phyloP scores from a whole-genome alignment of 2,329 filamentous ascomycete species.

The Botryotinia narcissicola region DNA sequence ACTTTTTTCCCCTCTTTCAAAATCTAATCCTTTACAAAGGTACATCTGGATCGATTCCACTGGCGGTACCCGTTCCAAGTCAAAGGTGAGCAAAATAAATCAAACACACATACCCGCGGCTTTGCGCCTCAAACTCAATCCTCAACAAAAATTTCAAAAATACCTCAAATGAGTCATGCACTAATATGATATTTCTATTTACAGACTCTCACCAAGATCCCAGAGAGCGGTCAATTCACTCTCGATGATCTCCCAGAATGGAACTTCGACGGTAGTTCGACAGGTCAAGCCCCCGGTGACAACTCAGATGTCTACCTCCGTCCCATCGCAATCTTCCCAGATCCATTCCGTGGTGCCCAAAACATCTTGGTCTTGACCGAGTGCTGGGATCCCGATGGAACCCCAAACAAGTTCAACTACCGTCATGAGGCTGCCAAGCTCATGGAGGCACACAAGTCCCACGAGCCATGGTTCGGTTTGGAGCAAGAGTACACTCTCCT shows the following conservation, averaged over 20 bases:
- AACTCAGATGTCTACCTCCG: constrained; percentile 98
- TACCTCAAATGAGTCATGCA: constrained; percentile 23
- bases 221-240: constrained; percentile 42
- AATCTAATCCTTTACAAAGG: constrained; percentile 26
- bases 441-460: constrained; percentile 80
- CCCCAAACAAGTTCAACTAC: constrained; percentile 98
- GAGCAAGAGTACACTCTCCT: constrained; percentile 98
- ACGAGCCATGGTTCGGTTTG: constrained; percentile 95
- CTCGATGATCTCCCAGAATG: constrained; percentile 70
- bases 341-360: constrained; percentile 84
- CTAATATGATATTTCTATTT: constrained; percentile 19
- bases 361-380: constrained; percentile 94
- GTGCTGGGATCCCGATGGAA: constrained; percentile 91
- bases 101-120: neutral
- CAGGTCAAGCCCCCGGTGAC: constrained; percentile 85
- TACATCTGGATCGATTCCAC: constrained; percentile 92
- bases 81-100: constrained; percentile 68
- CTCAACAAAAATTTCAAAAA: neutral
- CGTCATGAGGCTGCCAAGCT: constrained; percentile 86
- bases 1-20: constrained; percentile 17
- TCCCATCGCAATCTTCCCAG: constrained; percentile 83
- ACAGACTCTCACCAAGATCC: constrained; percentile 62
- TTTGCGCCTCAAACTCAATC: constrained; percentile 5
- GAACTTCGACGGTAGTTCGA: constrained; percentile 89
- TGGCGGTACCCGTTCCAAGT: constrained; percentile 88